A percentile compares a stretch with the other conserved stretches of the same genome.
Evolutionary conservation across 1,284 basidiomycete genomes (phyloP).

Genomic region (Ganoderma resinaceum): DNA sequence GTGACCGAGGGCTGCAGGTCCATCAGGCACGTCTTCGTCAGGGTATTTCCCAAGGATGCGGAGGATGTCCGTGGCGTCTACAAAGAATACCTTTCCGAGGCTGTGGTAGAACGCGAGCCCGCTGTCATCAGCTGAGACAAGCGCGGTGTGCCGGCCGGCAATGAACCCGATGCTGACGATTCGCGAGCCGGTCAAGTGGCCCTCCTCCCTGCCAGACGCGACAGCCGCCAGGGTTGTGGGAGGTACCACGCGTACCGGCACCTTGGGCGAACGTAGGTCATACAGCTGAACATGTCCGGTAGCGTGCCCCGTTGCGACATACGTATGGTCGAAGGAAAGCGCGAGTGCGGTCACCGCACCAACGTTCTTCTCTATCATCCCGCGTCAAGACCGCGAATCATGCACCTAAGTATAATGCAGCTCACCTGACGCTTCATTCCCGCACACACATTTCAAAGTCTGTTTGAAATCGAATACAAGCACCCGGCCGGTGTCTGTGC

Average conservation of each 20-base stretch:
- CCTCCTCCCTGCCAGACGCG: slow-evolving; percentile 88
- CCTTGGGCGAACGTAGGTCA: slow-evolving; percentile 77
- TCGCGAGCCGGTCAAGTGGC: slow-evolving; percentile 87
- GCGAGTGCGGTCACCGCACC: slow-evolving; percentile 92
- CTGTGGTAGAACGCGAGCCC: slow-evolving; percentile 97
- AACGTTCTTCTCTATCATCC: slow-evolving; percentile 57
- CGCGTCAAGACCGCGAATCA: slow-evolving; percentile 10
- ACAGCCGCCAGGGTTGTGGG: slow-evolving; percentile 76
- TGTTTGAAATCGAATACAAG: slow-evolving; percentile 94
- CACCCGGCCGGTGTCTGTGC: slow-evolving; percentile 81
- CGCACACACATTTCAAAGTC: slow-evolving; percentile 81
- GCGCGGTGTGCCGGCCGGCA: slow-evolving; percentile 92
- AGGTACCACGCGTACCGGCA: slow-evolving; percentile 71
- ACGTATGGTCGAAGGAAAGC: slow-evolving; percentile 94
- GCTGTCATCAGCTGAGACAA: slow-evolving; percentile 90
- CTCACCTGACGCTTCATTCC: slow-evolving; percentile 71
- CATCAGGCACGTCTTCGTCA: slow-evolving; percentile 49
- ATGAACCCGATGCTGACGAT: slow-evolving; percentile 92
- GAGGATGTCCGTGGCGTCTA: slow-evolving; percentile 94
- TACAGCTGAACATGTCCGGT: slow-evolving; percentile 90
- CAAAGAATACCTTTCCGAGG: slow-evolving; percentile 93
- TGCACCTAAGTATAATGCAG: slow-evolving; percentile 14
- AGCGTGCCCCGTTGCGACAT: slow-evolving; percentile 88
- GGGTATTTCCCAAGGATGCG: slow-evolving; percentile 94
- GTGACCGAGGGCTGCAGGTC: slow-evolving; percentile 27